These are phyloP conservation scores for Xerocomus potaroensis DNA, from an alignment of 768 basidiomycete species.

Conservation along the genomic window DNA sequence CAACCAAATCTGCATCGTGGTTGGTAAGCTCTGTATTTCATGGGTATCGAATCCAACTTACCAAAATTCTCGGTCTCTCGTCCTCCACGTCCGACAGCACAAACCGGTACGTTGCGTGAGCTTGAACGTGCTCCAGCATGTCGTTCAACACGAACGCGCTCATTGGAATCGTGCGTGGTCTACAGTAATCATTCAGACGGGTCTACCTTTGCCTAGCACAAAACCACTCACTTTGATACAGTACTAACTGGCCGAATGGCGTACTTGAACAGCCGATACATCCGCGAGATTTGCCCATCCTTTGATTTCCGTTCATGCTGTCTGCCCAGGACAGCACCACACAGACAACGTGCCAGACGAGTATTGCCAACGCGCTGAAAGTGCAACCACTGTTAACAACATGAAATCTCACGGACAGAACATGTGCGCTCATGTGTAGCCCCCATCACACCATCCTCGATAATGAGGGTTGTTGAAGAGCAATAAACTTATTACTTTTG, in stretches of 20 bases:
- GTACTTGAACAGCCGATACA: slow-evolving; percentile 79
- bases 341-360: slow-evolving; percentile 67
- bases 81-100: slow-evolving; percentile 84
- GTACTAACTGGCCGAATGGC: slow-evolving; percentile 70
- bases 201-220: neutral
- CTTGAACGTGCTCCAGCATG: slow-evolving; percentile 86
- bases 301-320: slow-evolving; percentile 47
- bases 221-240: slow-evolving; percentile 52
- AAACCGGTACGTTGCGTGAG: slow-evolving; percentile 93
- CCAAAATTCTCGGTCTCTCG: slow-evolving; percentile 72
- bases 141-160: slow-evolving; percentile 90
- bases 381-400: slow-evolving; percentile 12
- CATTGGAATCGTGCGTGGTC: slow-evolving; percentile 49
- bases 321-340: slow-evolving; percentile 79
- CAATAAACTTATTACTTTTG: slow-evolving; percentile 57
- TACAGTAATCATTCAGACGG: slow-evolving; percentile 9
- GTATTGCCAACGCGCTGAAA: slow-evolving; percentile 58
- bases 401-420: slow-evolving; percentile 8
- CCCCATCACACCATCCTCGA: slow-evolving; percentile 65
- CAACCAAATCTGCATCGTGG: slow-evolving; percentile 69
- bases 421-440: slow-evolving; percentile 90
- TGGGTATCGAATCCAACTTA: slow-evolving; percentile 33
- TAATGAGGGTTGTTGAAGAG: slow-evolving; percentile 87
- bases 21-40: neutral
- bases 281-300: slow-evolving; percentile 31